Percentiles rank a stretch among this genome's conserved stretches.
These are phyloP conservation scores for Cystofilobasidium macerans DNA, from an alignment of 768 basidiomycete genomes.

Conservation along the genomic window DNA sequence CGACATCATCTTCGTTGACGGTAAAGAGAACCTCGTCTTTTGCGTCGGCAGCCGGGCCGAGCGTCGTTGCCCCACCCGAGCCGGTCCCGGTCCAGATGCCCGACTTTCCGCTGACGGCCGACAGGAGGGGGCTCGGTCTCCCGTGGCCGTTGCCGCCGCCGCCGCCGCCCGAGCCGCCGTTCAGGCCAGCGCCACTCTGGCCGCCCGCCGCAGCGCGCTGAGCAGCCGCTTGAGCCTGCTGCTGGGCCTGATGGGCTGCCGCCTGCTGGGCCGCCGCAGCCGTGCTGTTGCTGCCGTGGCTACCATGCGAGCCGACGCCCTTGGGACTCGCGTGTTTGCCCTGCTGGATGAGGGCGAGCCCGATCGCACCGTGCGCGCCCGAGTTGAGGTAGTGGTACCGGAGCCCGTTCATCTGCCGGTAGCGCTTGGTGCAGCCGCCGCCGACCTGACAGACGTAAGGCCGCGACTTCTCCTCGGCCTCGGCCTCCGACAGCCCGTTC, in stretches of 20 bases:
- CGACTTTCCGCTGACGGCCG: neutral
- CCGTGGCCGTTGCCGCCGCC: too few relatives aligned
- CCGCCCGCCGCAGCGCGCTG: neutral
- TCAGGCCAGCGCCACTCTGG: too few relatives aligned
- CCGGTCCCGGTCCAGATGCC: neutral
- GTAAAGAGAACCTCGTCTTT: conserved; percentile 24
- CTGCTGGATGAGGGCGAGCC: conserved; percentile 64
- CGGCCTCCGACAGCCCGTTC: conserved; percentile 48
- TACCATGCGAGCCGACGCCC: conserved; percentile 3
- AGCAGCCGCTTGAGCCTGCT: conserved; percentile 2
- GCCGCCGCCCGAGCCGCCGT: too few relatives aligned
- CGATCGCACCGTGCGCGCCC: conserved; percentile 85
- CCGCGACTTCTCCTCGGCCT: conserved; percentile 68
- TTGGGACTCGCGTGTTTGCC: conserved; percentile 40
- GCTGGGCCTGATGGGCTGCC: too few relatives aligned
- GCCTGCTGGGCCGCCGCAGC: conserved; percentile 8
- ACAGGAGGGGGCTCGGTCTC: neutral
- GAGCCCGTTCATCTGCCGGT: conserved; percentile 51
- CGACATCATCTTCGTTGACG: conserved; percentile 23
- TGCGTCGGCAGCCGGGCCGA: neutral
- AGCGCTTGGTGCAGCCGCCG: conserved; percentile 51
- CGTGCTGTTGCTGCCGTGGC: conserved; percentile 8
- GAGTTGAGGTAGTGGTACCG: conserved; percentile 45
- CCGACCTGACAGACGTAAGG: conserved; percentile 86
- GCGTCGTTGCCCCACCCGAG: neutral